Conservation (phyloP, 371 early-diverging fungal species). For the Rhizomucor miehei region DNA sequence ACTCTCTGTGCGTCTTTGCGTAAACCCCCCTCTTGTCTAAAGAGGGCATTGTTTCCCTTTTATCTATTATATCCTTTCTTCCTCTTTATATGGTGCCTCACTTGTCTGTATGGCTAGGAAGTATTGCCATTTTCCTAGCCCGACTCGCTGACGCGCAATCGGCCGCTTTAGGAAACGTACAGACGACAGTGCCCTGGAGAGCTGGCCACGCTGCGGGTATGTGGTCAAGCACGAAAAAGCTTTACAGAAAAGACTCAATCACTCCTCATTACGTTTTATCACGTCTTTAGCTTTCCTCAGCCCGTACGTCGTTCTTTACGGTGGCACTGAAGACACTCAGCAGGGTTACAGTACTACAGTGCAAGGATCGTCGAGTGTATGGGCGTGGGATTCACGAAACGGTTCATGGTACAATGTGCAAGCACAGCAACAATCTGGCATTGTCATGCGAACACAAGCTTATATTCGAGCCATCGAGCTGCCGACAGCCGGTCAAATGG, state of each 20-base stretch:
- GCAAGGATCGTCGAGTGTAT: constrained; percentile 19
- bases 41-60: neutral
- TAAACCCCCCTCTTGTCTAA: neutral
- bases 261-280: neutral
- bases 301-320: constrained; percentile 45
- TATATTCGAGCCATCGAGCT: constrained; percentile 23
- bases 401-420: constrained; percentile 39
- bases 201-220: constrained; percentile 52
- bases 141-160: constrained; percentile 1
- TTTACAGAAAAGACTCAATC: neutral
- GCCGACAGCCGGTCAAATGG: constrained; percentile 31
- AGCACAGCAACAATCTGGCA: constrained; percentile 22
- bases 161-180: constrained; percentile 23
- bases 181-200: constrained; percentile 42
- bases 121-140: constrained; percentile 7
- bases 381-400: constrained; percentile 40
- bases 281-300: constrained; percentile 9
- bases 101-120: too few relatives aligned
- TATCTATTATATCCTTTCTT: neutral
- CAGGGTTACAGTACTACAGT: neutral
- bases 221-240: neutral
- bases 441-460: constrained; percentile 21
- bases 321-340: constrained; percentile 31
- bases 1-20: neutral
- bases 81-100: too few relatives aligned